These are phyloP conservation scores for Aspergillus hiratsukae DNA, from an alignment of 2,329 filamentous ascomycete species.

Conservation along the genomic window DNA sequence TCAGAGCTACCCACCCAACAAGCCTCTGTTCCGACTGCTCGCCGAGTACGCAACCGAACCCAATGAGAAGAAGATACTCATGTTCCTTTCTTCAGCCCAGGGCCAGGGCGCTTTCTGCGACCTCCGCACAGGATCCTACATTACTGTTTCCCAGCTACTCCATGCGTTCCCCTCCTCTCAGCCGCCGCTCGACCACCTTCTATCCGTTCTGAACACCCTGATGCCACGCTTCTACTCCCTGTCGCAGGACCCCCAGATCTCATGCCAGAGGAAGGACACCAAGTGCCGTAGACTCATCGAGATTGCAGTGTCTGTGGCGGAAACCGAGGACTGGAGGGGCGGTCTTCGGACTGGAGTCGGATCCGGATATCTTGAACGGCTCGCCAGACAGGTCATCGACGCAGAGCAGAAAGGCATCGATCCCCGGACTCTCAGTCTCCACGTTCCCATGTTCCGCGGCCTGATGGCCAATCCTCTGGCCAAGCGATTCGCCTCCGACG, in stretches of 20 bases:
- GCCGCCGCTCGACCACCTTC: slow-evolving; percentile 76
- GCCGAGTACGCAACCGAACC: slow-evolving; percentile 76
- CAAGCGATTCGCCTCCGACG: slow-evolving; percentile 84
- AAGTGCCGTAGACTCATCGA: slow-evolving; percentile 78
- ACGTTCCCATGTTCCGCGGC: slow-evolving; percentile 95
- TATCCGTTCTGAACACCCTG: slow-evolving; percentile 75
- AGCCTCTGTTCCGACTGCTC: slow-evolving; percentile 76
- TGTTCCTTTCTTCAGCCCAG: slow-evolving; percentile 81
- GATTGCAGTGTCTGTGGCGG: slow-evolving; percentile 94
- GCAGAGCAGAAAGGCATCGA: slow-evolving; percentile 59
- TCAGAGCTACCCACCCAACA: slow-evolving; percentile 87
- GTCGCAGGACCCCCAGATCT: slow-evolving; percentile 89
- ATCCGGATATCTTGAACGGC: slow-evolving; percentile 87
- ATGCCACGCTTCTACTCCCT: slow-evolving; percentile 99
- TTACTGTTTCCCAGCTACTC: slow-evolving; percentile 80
- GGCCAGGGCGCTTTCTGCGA: slow-evolving; percentile 93
- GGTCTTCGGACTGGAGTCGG: slow-evolving; percentile 76
- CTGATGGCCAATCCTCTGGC: slow-evolving; percentile 96
- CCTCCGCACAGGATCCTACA: slow-evolving; percentile 80
- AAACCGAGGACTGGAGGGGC: slow-evolving; percentile 71
- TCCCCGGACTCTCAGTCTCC: slow-evolving; percentile 55
- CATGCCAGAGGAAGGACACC: slow-evolving; percentile 62
- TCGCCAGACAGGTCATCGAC: slow-evolving; percentile 68
- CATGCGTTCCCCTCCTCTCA: slow-evolving; percentile 88
- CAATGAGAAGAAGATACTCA: slow-evolving; percentile 83